phyloP scores from a whole-genome alignment of 1,284 basidiomycete species.

The Cronartium quercuum region DNA sequence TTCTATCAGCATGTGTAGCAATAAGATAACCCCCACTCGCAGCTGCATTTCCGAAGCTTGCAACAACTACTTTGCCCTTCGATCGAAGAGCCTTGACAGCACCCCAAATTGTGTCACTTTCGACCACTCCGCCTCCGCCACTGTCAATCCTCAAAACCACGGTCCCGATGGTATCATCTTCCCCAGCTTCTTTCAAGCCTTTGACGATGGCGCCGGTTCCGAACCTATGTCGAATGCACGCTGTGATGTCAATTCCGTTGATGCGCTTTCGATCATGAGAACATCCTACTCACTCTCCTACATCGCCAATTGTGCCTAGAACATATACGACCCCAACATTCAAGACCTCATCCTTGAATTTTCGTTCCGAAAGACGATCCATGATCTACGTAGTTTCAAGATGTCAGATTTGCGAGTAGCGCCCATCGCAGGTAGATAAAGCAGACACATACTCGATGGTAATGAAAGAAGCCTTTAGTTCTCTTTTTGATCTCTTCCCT shows the following conservation, averaged over 20 bases:
- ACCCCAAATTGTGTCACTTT: constrained; percentile 51
- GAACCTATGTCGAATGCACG: constrained; percentile 42
- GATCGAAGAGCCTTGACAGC: constrained; percentile 49
- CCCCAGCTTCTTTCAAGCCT: constrained; percentile 51
- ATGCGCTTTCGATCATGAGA: not conserved
- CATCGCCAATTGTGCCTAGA: constrained; percentile 48
- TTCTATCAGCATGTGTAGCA: constrained; percentile 47
- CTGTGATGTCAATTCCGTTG: not conserved
- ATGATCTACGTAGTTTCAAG: constrained; percentile 42
- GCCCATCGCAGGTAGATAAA: not conserved
- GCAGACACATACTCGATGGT: constrained; percentile 38
- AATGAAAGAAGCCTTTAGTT: constrained; percentile 46
- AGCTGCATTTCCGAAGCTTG: constrained; percentile 51
- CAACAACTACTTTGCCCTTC: constrained; percentile 50
- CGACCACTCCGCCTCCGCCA: constrained; percentile 52
- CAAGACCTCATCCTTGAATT: constrained; percentile 45
- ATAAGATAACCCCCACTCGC: constrained; percentile 51
- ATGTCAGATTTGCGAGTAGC: constrained; percentile 35
- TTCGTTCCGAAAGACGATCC: constrained; percentile 42
- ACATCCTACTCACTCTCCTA: constrained; percentile 27
- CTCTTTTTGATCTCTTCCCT: constrained; percentile 24
- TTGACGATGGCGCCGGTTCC: constrained; percentile 49
- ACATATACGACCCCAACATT: constrained; percentile 52
- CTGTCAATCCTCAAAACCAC: constrained; percentile 52
- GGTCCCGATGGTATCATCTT: constrained; percentile 49